Evolutionary conservation across 2,329 filamentous ascomycete species (phyloP), one percentile per base, ranked within the genome.

Genomic region (Colletotrichum nymphaeae): DNA sequence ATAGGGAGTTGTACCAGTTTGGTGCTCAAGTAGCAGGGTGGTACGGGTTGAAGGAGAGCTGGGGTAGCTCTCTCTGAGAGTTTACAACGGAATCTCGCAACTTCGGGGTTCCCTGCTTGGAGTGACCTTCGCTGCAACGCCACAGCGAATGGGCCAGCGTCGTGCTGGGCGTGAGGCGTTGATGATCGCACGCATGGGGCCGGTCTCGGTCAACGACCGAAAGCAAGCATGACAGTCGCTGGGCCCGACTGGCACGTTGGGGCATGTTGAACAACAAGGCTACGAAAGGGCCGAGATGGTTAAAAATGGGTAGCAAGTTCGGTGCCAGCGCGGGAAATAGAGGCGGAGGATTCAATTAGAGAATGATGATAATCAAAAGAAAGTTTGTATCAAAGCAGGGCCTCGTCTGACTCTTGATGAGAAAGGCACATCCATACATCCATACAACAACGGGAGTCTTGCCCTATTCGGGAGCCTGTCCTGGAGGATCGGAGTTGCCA

Each of bases 191-290:
- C 52, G 24, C 24, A 70, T 62, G 67, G 67, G 53, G 35, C 46
- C 42, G 24, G 57, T 16, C 59, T 73, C 71, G 71, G 71, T 70
- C 71, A 71, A 66, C 26, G 35, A 52, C 71, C 71, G 71, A 73
- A 63, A 58, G 28, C 52, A 52, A 57, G 30, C 63, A 37, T 68
- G 69, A 57, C 63, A 37, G 63, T 66, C 52, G 59, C 22, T 46
- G 42, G 42, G 37, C 37, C 49, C 53, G 70, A 58, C 63, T 66
- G 67, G 52, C 63, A 65, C 53, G 49, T 55, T 14, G 30, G 30
- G 46, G 46, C 46, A 55, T 37, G 22, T 26, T 14, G 49, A 55
- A 49, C 49, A 56, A 24, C n/a, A 16, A 65, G 52, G 63, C 32
- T n/a, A 16, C 14, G 63, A 35, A 35, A 28, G 52, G 28, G 26